Conservation (phyloP, 225 moss, liverwort and hornwort genomes). For the Sphagnum contortum region DNA sequence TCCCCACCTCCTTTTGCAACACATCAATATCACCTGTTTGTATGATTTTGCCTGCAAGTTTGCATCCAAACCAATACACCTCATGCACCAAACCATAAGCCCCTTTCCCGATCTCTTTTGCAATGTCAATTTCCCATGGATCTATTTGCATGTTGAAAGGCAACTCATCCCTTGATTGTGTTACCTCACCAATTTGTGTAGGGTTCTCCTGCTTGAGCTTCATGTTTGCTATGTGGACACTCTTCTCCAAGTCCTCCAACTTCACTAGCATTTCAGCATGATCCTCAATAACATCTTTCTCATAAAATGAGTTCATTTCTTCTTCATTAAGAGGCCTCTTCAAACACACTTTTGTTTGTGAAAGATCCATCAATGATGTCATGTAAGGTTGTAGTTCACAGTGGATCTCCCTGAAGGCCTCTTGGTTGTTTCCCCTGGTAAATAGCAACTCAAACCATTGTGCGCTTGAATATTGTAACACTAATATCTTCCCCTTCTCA, state of each 20-base stretch:
- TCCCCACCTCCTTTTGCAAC: constrained; percentile 3
- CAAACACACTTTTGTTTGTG: background rate
- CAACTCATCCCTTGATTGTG: background rate
- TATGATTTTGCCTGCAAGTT: background rate
- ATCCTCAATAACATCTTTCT: constrained; percentile 3
- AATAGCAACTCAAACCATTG: no score
- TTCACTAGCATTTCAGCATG: constrained; percentile 2
- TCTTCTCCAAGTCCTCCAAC: background rate
- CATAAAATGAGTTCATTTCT: constrained; percentile 1
- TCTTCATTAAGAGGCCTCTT: background rate
- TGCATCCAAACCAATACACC: background rate
- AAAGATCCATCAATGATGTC: background rate
- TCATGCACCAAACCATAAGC: constrained; percentile 1
- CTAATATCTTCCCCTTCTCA: no score
- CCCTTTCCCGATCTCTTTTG: background rate
- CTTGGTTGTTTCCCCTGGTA: background rate
- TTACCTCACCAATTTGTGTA: background rate
- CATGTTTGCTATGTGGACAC: constrained; percentile 1
- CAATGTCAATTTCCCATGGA: background rate
- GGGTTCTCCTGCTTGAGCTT: constrained; percentile 4
- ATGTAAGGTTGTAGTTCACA: constrained; percentile 2
- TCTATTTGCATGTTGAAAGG: constrained; percentile 1
- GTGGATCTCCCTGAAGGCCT: constrained; percentile 6
- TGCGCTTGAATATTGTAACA: no score
- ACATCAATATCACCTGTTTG: background rate